These are phyloP conservation scores for Verbena officinalis DNA, from an alignment of 257 asterid genomes.

Conservation along the genomic window DNA sequence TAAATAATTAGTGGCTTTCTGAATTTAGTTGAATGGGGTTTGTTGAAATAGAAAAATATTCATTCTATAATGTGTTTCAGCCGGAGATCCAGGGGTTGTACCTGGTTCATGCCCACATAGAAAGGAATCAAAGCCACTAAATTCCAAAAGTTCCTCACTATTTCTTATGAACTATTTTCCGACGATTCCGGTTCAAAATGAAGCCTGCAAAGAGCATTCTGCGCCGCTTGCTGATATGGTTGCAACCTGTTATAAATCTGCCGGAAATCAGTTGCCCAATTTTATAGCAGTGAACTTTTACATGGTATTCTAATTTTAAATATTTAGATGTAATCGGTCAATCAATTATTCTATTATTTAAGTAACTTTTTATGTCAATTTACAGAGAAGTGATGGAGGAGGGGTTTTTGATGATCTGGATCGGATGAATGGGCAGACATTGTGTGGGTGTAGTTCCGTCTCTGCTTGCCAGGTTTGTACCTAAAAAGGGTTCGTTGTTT, in stretches of 20 bases:
- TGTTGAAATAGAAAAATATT: constrained; percentile 25
- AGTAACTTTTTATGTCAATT: constrained; percentile 29
- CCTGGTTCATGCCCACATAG: constrained; percentile 82
- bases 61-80: constrained; percentile 50
- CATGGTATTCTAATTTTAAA: constrained; percentile 94
- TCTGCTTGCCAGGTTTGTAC: constrained; percentile 80
- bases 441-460: constrained; percentile 82
- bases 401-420: constrained; percentile 85
- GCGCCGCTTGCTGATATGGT: constrained; percentile 65
- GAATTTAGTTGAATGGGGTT: constrained; percentile 29
- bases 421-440: constrained; percentile 83
- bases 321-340: not conserved
- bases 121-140: constrained; percentile 88
- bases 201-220: constrained; percentile 95
- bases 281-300: constrained; percentile 91
- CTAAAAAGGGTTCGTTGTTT: constrained; percentile 1
- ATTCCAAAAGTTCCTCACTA: constrained; percentile 72
- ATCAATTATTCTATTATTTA: constrained; percentile 2
- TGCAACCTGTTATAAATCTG: constrained; percentile 76
- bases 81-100: constrained; percentile 89
- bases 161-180: constrained; percentile 89
- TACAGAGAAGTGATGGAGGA: constrained; percentile 99
- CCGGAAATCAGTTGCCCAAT: constrained; percentile 85
- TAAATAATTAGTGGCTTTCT: constrained; percentile 10
- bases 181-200: constrained; percentile 82